phyloP scores from a whole-genome alignment of 306 rosid species.

The Prunus mume region DNA sequence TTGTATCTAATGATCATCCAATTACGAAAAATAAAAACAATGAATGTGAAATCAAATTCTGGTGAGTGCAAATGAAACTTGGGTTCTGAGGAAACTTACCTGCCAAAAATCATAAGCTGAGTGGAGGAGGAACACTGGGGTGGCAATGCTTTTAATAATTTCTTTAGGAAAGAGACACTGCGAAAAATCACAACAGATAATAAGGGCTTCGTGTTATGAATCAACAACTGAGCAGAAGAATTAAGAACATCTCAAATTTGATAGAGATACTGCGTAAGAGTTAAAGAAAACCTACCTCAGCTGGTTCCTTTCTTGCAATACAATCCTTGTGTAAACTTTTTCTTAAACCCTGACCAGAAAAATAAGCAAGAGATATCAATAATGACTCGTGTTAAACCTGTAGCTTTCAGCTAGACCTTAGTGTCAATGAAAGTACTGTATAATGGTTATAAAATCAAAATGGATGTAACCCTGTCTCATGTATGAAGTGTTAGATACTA shows the following conservation, averaged over 20 bases:
- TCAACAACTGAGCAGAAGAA: constrained; percentile 12
- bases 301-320: constrained; percentile 56
- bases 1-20: constrained; percentile 60
- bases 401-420: neutral
- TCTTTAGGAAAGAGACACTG: constrained; percentile 89
- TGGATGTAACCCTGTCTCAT: neutral
- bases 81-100: constrained; percentile 40
- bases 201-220: neutral
- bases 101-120: constrained; percentile 97
- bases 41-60: constrained; percentile 5
- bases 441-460: neutral
- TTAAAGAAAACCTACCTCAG: constrained; percentile 50
- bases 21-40: constrained; percentile 7
- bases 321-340: constrained; percentile 76
- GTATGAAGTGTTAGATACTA: neutral
- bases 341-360: constrained; percentile 47
- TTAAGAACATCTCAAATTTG: constrained; percentile 9
- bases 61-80: constrained; percentile 20
- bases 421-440: neutral
- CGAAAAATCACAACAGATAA: constrained; percentile 18
- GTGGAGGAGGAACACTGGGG: constrained; percentile 82
- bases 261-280: constrained; percentile 4
- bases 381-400: neutral
- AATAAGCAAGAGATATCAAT: constrained; percentile 2
- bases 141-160: constrained; percentile 52